These are phyloP conservation scores for Termitomyces sp. DNA, from an alignment of 768 basidiomycete species.

Conservation along the genomic window DNA sequence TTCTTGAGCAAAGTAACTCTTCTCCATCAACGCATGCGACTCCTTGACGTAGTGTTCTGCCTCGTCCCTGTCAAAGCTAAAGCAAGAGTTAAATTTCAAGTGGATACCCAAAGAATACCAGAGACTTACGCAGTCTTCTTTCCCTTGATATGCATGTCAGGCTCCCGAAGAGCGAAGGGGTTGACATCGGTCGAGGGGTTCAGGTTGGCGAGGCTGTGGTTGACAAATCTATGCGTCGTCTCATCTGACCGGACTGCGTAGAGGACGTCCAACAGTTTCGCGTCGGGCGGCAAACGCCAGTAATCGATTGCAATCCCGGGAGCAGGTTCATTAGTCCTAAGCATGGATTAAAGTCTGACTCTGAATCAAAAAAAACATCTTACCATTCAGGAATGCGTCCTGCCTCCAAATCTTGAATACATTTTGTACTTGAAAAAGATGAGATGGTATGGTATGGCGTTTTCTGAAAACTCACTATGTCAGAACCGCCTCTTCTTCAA, in stretches of 20 bases:
- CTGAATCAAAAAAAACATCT: conserved; percentile 11
- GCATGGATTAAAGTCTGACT: neutral
- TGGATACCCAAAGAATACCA: neutral
- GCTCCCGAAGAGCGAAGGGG: conserved; percentile 86
- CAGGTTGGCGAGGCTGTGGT: conserved; percentile 92
- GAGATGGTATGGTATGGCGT: conserved; percentile 5
- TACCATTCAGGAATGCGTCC: conserved; percentile 82
- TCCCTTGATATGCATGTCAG: conserved; percentile 83
- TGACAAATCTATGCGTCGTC: conserved; percentile 90
- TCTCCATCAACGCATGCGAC: conserved; percentile 51
- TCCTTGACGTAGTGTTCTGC: conserved; percentile 61
- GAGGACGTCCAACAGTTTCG: conserved; percentile 83
- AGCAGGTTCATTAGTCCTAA: conserved; percentile 64
- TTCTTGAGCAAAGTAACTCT: conserved; percentile 13
- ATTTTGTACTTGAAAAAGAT: conserved; percentile 53
- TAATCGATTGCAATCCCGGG: conserved; percentile 94
- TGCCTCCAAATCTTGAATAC: conserved; percentile 78
- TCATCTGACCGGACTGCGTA: conserved; percentile 94
- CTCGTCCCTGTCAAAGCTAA: conserved; percentile 66
- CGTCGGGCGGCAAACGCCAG: conserved; percentile 74
- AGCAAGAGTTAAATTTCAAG: conserved; percentile 7
- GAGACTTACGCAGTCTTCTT: conserved; percentile 60
- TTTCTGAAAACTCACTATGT: conserved; percentile 65
- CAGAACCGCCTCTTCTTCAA: conserved; percentile 93
- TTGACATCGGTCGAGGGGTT: conserved; percentile 76